Evolutionary conservation across 176 grass and related monocot genomes (phyloP).

Genomic region (Aegilops longissima): DNA sequence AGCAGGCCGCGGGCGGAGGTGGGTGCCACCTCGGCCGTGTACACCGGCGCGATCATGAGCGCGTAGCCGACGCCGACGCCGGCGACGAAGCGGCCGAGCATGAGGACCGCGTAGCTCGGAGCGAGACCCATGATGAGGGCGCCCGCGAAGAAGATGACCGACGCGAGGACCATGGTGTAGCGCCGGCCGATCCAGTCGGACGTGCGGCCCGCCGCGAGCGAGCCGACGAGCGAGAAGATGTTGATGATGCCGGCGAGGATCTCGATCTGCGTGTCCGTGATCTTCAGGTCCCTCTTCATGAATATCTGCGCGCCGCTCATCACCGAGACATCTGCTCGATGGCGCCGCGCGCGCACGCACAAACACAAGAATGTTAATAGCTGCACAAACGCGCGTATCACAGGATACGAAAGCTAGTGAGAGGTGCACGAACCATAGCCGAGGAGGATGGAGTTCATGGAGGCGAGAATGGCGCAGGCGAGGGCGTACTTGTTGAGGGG

Average conservation of each 20-base stretch:
- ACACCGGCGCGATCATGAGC: slow-evolving; percentile 80
- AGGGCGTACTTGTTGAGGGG: slow-evolving; percentile 65
- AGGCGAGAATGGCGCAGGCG: slow-evolving; percentile 66
- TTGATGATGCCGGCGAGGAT: slow-evolving; percentile 85
- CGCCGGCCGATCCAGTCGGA: slow-evolving; percentile 88
- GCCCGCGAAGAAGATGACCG: slow-evolving; percentile 75
- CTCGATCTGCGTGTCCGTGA: slow-evolving; percentile 66
- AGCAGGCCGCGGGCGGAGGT: slow-evolving; percentile 79
- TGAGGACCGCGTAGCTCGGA: slow-evolving; percentile 55
- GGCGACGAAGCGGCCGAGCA: slow-evolving; percentile 75
- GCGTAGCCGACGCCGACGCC: slow-evolving; percentile 91
- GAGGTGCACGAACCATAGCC: slow-evolving; percentile 55
- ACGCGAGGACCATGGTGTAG: slow-evolving; percentile 88
- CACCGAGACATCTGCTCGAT: slow-evolving; percentile 49
- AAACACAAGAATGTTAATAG: neutral
- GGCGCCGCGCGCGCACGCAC: neutral
- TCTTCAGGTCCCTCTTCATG: slow-evolving; percentile 72
- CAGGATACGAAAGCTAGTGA: neutral
- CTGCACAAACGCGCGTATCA: neutral
- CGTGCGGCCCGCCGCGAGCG: slow-evolving; percentile 70
- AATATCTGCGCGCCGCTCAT: slow-evolving; percentile 77
- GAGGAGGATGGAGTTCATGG: slow-evolving; percentile 82
- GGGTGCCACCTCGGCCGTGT: slow-evolving; percentile 77
- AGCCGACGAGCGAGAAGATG: slow-evolving; percentile 77
- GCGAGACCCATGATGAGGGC: slow-evolving; percentile 72